These are phyloP conservation scores for Fusarium sp. DNA, from an alignment of 2,329 filamentous ascomycete genomes.

Conservation along the genomic window DNA sequence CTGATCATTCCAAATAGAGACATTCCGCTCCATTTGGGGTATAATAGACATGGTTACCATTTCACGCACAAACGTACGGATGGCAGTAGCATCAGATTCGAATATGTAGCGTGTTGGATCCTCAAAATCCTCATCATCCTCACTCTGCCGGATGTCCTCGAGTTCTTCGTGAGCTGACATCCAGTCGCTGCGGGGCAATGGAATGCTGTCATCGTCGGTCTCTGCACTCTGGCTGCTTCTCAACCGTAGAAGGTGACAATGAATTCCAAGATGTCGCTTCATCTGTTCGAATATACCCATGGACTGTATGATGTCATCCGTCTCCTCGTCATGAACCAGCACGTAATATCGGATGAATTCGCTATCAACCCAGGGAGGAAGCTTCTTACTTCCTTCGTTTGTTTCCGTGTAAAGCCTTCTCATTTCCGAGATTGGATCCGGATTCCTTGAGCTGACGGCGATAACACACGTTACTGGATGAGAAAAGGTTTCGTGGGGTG, in stretches of 20 bases:
- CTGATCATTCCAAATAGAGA: constrained; percentile 96
- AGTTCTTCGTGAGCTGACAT: constrained; percentile 88
- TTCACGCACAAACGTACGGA: constrained; percentile 90
- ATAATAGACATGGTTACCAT: constrained; percentile 95
- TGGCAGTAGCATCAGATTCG: constrained; percentile 89
- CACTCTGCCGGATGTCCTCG: constrained; percentile 75
- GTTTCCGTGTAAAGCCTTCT: constrained; percentile 86
- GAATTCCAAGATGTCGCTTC: constrained; percentile 97
- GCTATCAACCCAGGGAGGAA: constrained; percentile 88
- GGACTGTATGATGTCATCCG: constrained; percentile 90
- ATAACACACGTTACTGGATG: constrained; percentile 96
- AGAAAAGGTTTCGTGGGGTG: constrained; percentile 90
- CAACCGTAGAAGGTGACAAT: constrained; percentile 91
- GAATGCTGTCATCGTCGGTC: constrained; percentile 90
- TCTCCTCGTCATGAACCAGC: constrained; percentile 94
- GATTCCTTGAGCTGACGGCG: constrained; percentile 90
- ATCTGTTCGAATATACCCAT: constrained; percentile 96
- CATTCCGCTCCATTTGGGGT: constrained; percentile 93
- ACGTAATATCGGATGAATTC: constrained; percentile 97
- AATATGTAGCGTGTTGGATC: constrained; percentile 84
- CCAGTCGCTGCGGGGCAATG: constrained; percentile 87
- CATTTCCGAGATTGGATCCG: constrained; percentile 86
- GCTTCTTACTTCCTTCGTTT: constrained; percentile 76
- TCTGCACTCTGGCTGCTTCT: constrained; percentile 86
- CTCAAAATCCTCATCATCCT: constrained; percentile 75